Evolutionary conservation across 495 filamentous ascomycete species (phyloP).

Genomic region (Sporormia fimetaria): DNA sequence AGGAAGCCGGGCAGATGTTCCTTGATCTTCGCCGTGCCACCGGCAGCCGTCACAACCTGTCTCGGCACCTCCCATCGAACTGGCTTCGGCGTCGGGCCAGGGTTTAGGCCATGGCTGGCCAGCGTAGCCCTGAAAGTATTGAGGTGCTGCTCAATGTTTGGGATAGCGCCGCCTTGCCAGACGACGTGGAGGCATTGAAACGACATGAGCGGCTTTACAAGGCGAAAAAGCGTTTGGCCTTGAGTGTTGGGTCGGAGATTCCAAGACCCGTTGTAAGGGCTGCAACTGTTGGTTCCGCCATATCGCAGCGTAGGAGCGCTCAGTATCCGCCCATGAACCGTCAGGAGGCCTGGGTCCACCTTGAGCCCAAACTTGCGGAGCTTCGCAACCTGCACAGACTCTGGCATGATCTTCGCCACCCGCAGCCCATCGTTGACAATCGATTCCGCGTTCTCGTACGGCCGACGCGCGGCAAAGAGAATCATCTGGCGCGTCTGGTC

Average conservation of each 20-base stretch:
- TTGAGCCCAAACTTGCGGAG: constrained; percentile 44
- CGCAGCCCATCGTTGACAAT: constrained; percentile 47
- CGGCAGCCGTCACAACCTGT: not conserved
- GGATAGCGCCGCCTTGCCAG: constrained; percentile 4
- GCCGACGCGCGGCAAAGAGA: constrained; percentile 53
- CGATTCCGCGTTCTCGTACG: constrained; percentile 52
- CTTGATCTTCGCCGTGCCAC: not conserved
- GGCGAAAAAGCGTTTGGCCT: constrained; percentile 16
- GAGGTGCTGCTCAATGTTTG: not conserved
- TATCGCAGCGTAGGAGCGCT: constrained; percentile 45
- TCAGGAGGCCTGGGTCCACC: constrained; percentile 45
- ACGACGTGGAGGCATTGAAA: constrained; percentile 24
- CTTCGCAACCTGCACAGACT: not conserved
- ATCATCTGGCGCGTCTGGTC: constrained; percentile 56
- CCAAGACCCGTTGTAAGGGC: constrained; percentile 40
- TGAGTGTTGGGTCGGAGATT: constrained; percentile 39
- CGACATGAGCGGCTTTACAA: not conserved
- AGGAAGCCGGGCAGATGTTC: not conserved
- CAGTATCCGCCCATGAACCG: constrained; percentile 54
- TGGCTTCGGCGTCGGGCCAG: constrained; percentile 7
- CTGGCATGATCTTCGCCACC: constrained; percentile 36
- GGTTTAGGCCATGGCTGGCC: constrained; percentile 10
- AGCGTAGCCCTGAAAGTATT: constrained; percentile 11
- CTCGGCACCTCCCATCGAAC: too few relatives aligned
- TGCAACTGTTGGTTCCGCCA: constrained; percentile 17